Conservation (phyloP, 371 early-diverging fungal species). For the Blakeslea trispora region DNA sequence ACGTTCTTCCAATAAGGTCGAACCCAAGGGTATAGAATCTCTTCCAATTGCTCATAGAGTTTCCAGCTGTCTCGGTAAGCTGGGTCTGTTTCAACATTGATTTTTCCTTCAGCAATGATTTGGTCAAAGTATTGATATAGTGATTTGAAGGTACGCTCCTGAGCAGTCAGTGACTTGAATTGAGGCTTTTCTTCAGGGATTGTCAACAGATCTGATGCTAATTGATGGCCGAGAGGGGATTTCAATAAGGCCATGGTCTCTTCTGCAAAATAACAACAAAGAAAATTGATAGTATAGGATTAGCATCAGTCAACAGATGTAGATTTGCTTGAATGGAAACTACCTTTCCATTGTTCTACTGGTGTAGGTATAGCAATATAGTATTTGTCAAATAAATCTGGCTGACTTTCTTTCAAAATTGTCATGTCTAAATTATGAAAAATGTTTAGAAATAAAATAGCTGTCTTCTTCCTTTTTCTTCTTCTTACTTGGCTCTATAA, state of each 20-base stretch:
- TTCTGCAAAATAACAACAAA: slow-evolving; percentile 4
- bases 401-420: slow-evolving; percentile 17
- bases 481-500: slow-evolving; percentile 26
- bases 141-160: slow-evolving; percentile 33
- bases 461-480: no score
- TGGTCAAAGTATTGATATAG: slow-evolving; percentile 37
- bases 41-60: slow-evolving; percentile 27
- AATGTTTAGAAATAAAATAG: not conserved
- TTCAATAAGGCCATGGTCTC: slow-evolving; percentile 19
- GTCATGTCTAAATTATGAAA: slow-evolving; percentile 11
- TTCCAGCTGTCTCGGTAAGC: slow-evolving; percentile 22
- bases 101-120: slow-evolving; percentile 23
- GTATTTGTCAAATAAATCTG: slow-evolving; percentile 18
- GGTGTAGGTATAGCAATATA: slow-evolving; percentile 26
- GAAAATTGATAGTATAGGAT: no score
- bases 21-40: slow-evolving; percentile 32
- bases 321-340: not conserved
- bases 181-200: slow-evolving; percentile 25
- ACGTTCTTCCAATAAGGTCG: slow-evolving; percentile 27
- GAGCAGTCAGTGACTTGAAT: slow-evolving; percentile 28
- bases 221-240: slow-evolving; percentile 28
- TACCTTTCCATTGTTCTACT: slow-evolving; percentile 29
- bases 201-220: slow-evolving; percentile 24
- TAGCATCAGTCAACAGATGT: no score
- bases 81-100: slow-evolving; percentile 20